Percentiles rank a stretch among this genome's conserved stretches.
Conservation (phyloP, 2,329 filamentous ascomycete genomes). For the Coniochaeta sp. region DNA sequence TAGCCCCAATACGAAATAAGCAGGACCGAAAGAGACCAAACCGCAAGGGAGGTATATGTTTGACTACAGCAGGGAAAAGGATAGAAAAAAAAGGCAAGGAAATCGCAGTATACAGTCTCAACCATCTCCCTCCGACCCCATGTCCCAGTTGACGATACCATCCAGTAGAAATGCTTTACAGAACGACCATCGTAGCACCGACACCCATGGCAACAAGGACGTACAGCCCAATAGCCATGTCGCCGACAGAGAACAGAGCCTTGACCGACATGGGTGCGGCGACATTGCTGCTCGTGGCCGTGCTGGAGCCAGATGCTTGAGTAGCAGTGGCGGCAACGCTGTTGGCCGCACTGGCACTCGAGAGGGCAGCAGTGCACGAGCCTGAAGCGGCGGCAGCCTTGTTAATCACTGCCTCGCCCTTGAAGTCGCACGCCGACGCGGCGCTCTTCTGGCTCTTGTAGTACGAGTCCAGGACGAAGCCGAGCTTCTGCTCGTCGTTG, state of each 20-base stretch:
- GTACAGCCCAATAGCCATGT: slow-evolving; percentile 42
- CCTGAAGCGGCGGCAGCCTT: slow-evolving; percentile 35
- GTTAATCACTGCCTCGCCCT: slow-evolving; percentile 55
- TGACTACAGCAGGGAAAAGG: neutral
- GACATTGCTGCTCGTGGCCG: slow-evolving; percentile 22
- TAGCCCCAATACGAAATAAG: too few species aligned
- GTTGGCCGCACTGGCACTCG: slow-evolving; percentile 54
- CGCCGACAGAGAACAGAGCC: slow-evolving; percentile 36
- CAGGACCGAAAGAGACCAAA: neutral
- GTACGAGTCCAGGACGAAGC: slow-evolving; percentile 68
- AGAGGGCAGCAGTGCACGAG: slow-evolving; percentile 52
- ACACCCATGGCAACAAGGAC: slow-evolving; percentile 42
- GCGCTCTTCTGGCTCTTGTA: slow-evolving; percentile 50
- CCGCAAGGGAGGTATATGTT: neutral
- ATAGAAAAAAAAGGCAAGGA: neutral
- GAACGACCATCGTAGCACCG: slow-evolving; percentile 44
- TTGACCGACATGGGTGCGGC: slow-evolving; percentile 26
- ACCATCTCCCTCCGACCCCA: neutral
- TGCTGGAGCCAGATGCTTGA: slow-evolving; percentile 17
- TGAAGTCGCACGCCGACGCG: slow-evolving; percentile 61
- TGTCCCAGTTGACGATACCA: neutral
- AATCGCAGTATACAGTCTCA: neutral
- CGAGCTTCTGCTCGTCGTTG: slow-evolving; percentile 60
- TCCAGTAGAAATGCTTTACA: slow-evolving; percentile 29
- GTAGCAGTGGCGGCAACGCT: slow-evolving; percentile 38